phyloP scores from a whole-genome alignment of 2,329 filamentous ascomycete species.

The Amylocarpus encephaloides region DNA sequence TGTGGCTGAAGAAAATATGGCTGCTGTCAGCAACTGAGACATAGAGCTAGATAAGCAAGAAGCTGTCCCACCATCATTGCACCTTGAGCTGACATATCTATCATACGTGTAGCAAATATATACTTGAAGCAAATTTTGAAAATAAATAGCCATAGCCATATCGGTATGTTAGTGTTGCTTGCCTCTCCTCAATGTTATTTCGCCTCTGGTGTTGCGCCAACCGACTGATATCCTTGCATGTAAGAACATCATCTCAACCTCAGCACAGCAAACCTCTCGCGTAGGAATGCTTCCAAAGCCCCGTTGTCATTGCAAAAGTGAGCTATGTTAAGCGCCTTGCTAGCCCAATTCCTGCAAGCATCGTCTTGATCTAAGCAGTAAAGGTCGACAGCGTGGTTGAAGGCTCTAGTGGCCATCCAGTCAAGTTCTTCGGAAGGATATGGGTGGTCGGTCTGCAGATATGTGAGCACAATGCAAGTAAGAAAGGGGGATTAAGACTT shows the following conservation, averaged over 20 bases:
- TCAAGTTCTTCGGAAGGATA: conserved; percentile 66
- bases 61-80: no score
- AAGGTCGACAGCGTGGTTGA: conserved; percentile 66
- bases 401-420: conserved; percentile 65
- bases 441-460: conserved; percentile 34
- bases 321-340: conserved; percentile 30
- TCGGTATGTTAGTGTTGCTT: no score
- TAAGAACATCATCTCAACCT: conserved; percentile 10
- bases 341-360: conserved; percentile 41
- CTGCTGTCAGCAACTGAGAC: no score
- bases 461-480: conserved; percentile 18
- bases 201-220: neutral
- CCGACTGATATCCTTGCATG: neutral
- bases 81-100: no score
- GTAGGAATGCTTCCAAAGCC: conserved; percentile 22
- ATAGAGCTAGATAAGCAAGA: no score
- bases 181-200: no score
- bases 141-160: no score
- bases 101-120: no score
- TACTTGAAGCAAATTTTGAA: no score
- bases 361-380: conserved; percentile 49
- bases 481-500: conserved; percentile 13
- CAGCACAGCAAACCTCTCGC: conserved; percentile 26
- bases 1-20: no score
- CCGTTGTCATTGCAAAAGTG: conserved; percentile 28